Evolutionary conservation across 768 basidiomycete genomes (phyloP).

Genomic region (Sarcodon sp.): DNA sequence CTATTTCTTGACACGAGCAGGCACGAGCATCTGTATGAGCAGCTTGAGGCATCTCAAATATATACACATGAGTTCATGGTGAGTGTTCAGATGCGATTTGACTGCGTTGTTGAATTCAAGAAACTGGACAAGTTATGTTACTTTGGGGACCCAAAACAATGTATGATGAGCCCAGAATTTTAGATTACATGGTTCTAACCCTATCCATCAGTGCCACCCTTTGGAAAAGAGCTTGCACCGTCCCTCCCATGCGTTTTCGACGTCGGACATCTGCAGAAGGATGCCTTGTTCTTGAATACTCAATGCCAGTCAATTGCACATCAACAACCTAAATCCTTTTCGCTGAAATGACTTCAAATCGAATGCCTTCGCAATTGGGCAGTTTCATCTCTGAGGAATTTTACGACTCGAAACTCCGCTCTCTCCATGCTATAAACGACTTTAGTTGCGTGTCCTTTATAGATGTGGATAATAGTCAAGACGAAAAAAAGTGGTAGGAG

Average conservation of each 20-base stretch:
- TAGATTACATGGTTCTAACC: background rate
- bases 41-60: conserved; percentile 39
- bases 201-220: conserved; percentile 32
- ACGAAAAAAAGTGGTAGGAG: conserved; percentile 26
- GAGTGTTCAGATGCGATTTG: background rate
- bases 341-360: conserved; percentile 20
- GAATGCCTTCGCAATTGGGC: conserved; percentile 36
- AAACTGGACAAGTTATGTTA: conserved; percentile 32
- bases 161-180: conserved; percentile 14
- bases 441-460: conserved; percentile 29
- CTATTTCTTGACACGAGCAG: conserved; percentile 12
- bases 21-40: conserved; percentile 36
- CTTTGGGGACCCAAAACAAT: conserved; percentile 42
- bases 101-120: conserved; percentile 15
- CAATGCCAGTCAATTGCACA: conserved; percentile 24
- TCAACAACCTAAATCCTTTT: background rate
- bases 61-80: conserved; percentile 36
- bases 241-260: conserved; percentile 34
- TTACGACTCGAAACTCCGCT: conserved; percentile 26
- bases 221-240: conserved; percentile 26
- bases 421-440: conserved; percentile 21
- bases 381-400: conserved; percentile 34
- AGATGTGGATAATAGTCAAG: conserved; percentile 24
- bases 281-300: conserved; percentile 27
- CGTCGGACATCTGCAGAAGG: conserved; percentile 22